These are phyloP conservation scores for Lablab purpureus DNA, from an alignment of 306 rosid species.

Conservation along the genomic window DNA sequence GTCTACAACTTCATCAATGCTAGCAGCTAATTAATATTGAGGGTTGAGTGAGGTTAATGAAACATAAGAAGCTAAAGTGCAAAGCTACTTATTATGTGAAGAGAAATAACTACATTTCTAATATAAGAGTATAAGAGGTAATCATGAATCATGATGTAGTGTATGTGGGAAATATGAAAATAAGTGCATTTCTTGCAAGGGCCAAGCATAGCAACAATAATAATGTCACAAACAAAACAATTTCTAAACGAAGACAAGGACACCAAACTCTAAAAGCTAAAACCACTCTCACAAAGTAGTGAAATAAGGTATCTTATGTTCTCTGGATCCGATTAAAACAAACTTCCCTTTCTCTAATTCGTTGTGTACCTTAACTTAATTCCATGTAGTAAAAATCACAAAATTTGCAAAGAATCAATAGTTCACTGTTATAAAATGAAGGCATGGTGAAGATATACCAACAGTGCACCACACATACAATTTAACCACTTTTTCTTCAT, in stretches of 20 bases:
- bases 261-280: constrained; percentile 65
- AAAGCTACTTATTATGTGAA: no score
- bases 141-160: constrained; percentile 56
- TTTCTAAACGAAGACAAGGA: constrained; percentile 61
- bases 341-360: constrained; percentile 33
- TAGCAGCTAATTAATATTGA: no score
- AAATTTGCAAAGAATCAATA: no score
- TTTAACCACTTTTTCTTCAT: neutral
- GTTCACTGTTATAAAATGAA: no score
- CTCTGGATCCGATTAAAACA: constrained; percentile 50
- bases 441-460: no score
- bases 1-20: no score
- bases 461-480: no score
- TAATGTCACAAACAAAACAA: constrained; percentile 58
- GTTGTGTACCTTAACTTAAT: no score
- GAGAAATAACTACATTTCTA: no score
- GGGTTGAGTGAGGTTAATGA: no score
- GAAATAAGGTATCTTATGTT: constrained; percentile 51
- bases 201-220: constrained; percentile 51
- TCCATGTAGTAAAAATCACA: no score
- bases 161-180: constrained; percentile 49
- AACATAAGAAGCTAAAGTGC: no score
- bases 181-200: constrained; percentile 64
- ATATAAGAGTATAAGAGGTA: constrained; percentile 35
- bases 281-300: constrained; percentile 52